Percentiles rank a stretch among this genome's conserved stretches.
phyloP scores from a whole-genome alignment of 1,284 basidiomycete species.

The Melampsora larici-populina region DNA sequence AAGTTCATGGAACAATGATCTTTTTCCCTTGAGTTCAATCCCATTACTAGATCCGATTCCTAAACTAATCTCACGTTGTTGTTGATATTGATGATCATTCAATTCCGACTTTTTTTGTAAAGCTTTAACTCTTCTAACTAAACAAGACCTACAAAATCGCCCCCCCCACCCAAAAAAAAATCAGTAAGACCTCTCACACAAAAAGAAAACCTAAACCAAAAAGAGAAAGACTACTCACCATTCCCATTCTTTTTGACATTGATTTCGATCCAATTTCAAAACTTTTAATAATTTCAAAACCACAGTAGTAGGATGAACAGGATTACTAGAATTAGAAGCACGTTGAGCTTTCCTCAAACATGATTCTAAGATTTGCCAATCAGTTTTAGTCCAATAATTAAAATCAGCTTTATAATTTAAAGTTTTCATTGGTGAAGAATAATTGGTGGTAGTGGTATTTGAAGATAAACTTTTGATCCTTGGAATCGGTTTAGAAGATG shows the following conservation, averaged over 20 bases:
- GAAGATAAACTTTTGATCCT: no score
- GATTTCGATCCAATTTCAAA: background rate
- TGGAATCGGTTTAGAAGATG: no score
- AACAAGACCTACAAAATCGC: background rate
- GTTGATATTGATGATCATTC: no score
- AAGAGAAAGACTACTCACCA: background rate
- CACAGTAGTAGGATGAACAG: slow-evolving; percentile 8
- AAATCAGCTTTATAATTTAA: slow-evolving; percentile 24
- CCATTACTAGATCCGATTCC: no score
- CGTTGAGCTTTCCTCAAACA: slow-evolving; percentile 18
- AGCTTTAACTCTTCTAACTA: slow-evolving; percentile 6
- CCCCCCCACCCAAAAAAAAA: no score
- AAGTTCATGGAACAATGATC: no score
- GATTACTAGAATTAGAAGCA: background rate
- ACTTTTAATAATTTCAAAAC: slow-evolving; percentile 20
- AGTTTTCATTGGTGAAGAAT: no score
- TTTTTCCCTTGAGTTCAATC: no score
- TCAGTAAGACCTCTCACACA: no score
- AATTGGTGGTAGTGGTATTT: no score
- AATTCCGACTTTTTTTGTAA: background rate
- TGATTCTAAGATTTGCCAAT: slow-evolving; percentile 36
- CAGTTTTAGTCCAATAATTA: slow-evolving; percentile 3
- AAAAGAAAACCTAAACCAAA: no score
- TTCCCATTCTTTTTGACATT: slow-evolving; percentile 36
- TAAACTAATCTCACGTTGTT: no score